Base-by-base conservation (phyloP, 2,329 filamentous ascomycete species). In the Macroventuria anomochaeta region DNA sequence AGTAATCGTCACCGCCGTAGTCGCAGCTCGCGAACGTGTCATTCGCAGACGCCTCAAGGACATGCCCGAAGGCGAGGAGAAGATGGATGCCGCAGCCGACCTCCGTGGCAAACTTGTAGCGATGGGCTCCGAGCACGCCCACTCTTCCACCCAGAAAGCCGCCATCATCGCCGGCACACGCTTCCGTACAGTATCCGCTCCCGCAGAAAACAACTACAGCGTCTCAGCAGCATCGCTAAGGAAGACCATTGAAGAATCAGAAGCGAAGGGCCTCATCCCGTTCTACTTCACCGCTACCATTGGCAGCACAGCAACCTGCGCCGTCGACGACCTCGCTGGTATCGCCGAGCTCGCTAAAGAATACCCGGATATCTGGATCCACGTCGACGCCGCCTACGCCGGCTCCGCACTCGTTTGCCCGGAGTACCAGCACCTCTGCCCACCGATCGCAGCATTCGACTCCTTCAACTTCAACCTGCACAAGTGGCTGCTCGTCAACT, bases 391-490 rank as follows among this genome's bases (percentile, higher is more conserved):
- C 10, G 93, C 93, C 0, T 97, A 96, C 75, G 93, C 93, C 0
- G 93, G 93, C 2, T 87, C 91, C 0, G 90, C 93, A 0, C 84
- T 97, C 3, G 79, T 96, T 3, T 87, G 89, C 18, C 88, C 91
- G 2, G 91, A 96, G 73, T 89, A 90, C 75, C 89, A 91, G 59
- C 81, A 88, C 62, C 81, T 91, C 42, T 81, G 87, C 1, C 69
- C 79, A 18, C 77, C 85, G 7, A 81, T 93, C 43, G 77, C 80
- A 1, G 77, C 80, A 18, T 92, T 96, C 71, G 90, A 96, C 79
- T 92, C 88, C 60, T 96, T 96, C 82, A 88, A 96, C 76, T 86
- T 93, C 79, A 97, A 97, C 80, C 89, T 96, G 84, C 93, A 97
- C 82, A 97, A 97, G 79, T 97, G 93, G 93, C 82, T 97, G 40